phyloP scores from a whole-genome alignment of 345 rosid species.

The Viola odorata region DNA sequence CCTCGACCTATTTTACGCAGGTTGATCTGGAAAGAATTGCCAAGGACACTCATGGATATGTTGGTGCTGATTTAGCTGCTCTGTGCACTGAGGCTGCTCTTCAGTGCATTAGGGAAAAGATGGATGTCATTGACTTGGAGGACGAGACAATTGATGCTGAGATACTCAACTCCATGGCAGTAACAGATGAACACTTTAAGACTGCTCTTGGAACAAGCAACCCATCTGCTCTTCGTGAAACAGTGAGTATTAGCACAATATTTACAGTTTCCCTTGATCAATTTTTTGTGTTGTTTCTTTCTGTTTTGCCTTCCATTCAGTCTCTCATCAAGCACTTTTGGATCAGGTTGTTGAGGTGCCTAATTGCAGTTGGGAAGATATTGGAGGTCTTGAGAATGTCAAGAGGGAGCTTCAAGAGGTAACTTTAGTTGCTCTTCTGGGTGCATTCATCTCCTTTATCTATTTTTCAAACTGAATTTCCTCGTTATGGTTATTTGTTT shows the following conservation, averaged over 20 bases:
- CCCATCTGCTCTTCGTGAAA: conserved; percentile 22
- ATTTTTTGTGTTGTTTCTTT: not conserved
- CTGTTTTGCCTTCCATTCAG: not conserved
- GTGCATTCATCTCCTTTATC: not conserved
- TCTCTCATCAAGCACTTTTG: not conserved
- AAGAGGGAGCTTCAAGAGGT: conserved; percentile 26
- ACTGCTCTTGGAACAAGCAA: conserved; percentile 23
- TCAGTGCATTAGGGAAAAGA: conserved; percentile 23
- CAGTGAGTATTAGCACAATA: conserved; percentile 2
- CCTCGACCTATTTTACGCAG: not conserved
- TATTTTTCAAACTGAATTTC: not conserved
- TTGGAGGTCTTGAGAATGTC: conserved; percentile 22
- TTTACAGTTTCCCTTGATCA: not conserved
- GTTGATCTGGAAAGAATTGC: conserved; percentile 19
- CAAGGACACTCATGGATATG: conserved; percentile 19
- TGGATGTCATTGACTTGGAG: conserved; percentile 22
- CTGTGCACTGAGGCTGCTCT: conserved; percentile 21
- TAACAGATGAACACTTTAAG: conserved; percentile 16
- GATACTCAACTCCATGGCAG: conserved; percentile 20
- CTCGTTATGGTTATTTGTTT: not conserved
- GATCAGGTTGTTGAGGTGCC: conserved; percentile 20
- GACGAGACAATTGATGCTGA: conserved; percentile 21
- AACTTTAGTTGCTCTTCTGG: not conserved
- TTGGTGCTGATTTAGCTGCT: conserved; percentile 22
- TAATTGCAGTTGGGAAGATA: conserved; percentile 14